Percentiles rank a stretch among this genome's conserved stretches.
phyloP scores from a whole-genome alignment of 768 basidiomycete species.

The Heimioporus sp. region DNA sequence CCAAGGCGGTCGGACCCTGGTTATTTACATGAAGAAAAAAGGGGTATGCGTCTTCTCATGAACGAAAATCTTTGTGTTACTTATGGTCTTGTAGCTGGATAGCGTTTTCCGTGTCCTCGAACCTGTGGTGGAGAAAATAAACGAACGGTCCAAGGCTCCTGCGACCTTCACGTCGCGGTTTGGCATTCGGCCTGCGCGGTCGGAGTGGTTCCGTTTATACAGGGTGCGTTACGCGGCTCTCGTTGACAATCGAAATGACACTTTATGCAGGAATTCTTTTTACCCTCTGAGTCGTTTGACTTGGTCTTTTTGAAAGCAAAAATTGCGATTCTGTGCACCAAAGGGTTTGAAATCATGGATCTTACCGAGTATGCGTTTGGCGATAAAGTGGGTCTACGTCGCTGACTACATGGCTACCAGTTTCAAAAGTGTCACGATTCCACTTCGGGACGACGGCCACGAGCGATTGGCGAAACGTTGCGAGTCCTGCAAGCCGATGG shows the following conservation, averaged over 20 bases:
- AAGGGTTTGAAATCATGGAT: constrained; percentile 98
- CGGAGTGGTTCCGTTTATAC: constrained; percentile 95
- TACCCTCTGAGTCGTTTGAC: constrained; percentile 88
- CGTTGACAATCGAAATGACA: not conserved
- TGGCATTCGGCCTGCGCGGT: constrained; percentile 74
- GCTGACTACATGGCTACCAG: constrained; percentile 33
- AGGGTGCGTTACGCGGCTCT: constrained; percentile 42
- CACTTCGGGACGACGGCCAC: constrained; percentile 72
- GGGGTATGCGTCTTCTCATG: constrained; percentile 44
- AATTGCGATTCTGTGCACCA: constrained; percentile 89
- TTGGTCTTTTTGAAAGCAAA: constrained; percentile 91
- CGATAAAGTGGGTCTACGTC: not conserved
- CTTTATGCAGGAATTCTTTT: constrained; percentile 71
- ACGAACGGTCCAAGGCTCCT: constrained; percentile 69
- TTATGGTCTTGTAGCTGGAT: constrained; percentile 50
- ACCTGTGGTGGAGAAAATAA: constrained; percentile 88
- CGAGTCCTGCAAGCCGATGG: constrained; percentile 78
- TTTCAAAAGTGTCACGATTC: constrained; percentile 87
- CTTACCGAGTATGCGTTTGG: constrained; percentile 69
- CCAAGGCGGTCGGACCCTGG: constrained; percentile 81
- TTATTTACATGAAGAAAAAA: constrained; percentile 96
- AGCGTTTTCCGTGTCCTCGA: constrained; percentile 98
- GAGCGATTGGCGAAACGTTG: constrained; percentile 76
- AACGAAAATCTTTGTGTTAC: constrained; percentile 6
- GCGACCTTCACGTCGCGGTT: constrained; percentile 70